These are phyloP conservation scores for Malania oleifera DNA, from an alignment of 164 flowering plant species.

Conservation along the genomic window DNA sequence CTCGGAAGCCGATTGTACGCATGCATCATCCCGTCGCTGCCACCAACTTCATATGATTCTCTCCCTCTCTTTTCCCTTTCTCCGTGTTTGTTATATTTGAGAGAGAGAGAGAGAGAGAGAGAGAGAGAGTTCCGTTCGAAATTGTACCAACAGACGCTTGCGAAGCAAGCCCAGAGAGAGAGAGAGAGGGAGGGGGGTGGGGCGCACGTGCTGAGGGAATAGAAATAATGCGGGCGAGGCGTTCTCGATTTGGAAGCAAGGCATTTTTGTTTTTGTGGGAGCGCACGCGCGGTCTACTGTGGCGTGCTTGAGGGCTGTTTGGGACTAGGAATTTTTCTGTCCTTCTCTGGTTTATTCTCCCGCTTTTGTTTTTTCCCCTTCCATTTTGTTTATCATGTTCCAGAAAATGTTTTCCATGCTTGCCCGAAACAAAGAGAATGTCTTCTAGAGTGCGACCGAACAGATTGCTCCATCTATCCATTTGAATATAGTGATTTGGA, in stretches of 20 bases:
- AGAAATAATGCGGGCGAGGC: too few relatives aligned
- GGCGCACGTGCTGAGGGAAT: too few relatives aligned
- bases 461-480: too few relatives aligned
- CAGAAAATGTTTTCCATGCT: too few relatives aligned
- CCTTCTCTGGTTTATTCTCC: too few relatives aligned
- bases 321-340: too few relatives aligned
- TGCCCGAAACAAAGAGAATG: too few relatives aligned
- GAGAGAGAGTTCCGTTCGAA: not conserved
- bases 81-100: not conserved
- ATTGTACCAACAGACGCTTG: not conserved
- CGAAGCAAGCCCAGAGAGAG: not conserved
- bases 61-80: not conserved
- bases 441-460: too few relatives aligned
- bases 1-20: slow-evolving; percentile 52
- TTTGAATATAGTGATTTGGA: too few relatives aligned
- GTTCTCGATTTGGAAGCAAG: not conserved
- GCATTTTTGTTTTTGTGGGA: not conserved
- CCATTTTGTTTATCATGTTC: too few relatives aligned
- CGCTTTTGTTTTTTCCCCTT: too few relatives aligned
- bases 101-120: slow-evolving; percentile 1
- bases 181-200: not conserved
- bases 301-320: too few relatives aligned
- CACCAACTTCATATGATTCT: not conserved
- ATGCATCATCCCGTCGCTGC: slow-evolving; percentile 38
- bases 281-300: slow-evolving; percentile 9